These are phyloP conservation scores for Macrolepiota fuliginosa DNA, from an alignment of 768 basidiomycete genomes.

Conservation along the genomic window DNA sequence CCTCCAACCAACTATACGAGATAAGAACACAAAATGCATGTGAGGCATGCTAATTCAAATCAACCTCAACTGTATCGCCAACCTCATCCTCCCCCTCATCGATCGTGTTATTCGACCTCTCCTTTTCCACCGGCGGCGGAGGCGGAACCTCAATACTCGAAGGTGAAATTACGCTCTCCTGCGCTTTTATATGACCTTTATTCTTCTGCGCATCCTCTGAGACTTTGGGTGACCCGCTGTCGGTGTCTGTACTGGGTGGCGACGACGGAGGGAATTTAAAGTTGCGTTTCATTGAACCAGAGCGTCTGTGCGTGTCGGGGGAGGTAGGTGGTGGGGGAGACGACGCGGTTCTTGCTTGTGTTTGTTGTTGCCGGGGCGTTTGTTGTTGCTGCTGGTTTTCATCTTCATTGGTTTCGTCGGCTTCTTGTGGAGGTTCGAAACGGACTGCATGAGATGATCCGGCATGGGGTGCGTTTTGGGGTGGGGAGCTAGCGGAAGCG, in stretches of 20 bases:
- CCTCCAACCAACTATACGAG: too few species aligned
- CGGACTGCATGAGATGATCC: constrained; percentile 21
- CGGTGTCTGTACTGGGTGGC: constrained; percentile 23
- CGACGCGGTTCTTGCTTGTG: constrained; percentile 34
- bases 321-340: constrained; percentile 1
- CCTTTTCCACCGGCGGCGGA: constrained; percentile 78
- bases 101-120: constrained; percentile 35
- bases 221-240: constrained; percentile 26
- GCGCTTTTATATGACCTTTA: constrained; percentile 17
- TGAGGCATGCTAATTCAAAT: constrained; percentile 35
- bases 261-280: constrained; percentile 66
- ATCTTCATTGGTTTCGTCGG: constrained; percentile 35
- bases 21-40: not conserved
- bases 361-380: constrained; percentile 11
- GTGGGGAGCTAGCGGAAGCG: constrained; percentile 28
- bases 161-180: constrained; percentile 45
- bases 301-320: constrained; percentile 32
- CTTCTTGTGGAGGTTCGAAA: constrained; percentile 53
- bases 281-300: constrained; percentile 75
- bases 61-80: constrained; percentile 76
- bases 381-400: constrained; percentile 20
- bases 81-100: constrained; percentile 72
- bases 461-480: constrained; percentile 13
- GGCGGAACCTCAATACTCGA: constrained; percentile 75
- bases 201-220: constrained; percentile 18